Evolutionary conservation across 768 basidiomycete genomes (phyloP), one percentile per base, ranked within the genome.

Genomic region (Dioszegia hungarica): DNA sequence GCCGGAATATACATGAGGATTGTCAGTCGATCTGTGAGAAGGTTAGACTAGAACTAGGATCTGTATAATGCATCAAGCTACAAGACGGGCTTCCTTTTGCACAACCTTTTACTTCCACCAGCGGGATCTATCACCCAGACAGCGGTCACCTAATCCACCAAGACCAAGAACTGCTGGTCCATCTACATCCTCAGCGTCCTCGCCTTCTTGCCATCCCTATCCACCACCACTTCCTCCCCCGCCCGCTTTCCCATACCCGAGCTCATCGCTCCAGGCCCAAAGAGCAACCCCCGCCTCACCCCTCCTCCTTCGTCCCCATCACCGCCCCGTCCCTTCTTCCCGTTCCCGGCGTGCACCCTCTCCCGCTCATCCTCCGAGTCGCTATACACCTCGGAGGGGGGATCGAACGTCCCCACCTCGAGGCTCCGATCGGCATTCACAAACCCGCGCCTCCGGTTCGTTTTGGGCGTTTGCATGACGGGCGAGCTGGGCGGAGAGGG

Each of bases 231-330:
- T 17, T 51, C 49, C 36, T 51, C 49, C 3, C 49, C 36, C 15
- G 36, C 19, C n/a, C 49, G 2, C 37, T 51, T 51, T 17, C 15
- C n/a, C n/a, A n/a, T 34, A 10, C n/a, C n/a, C 6, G 47, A 3
- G 20, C 8, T 14, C 22, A 22, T 19, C 5, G 24, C 4, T 36
- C 4, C 19, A 33, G 56, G 37, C 19, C 44, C 61, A 55, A 66
- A 66, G 3, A 66, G 37, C 49, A 66, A 20, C 8, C 64, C 64
- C 44, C 61, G 44, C 39, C 59, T 38, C 6, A 60, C 59, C 46
- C 59, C 20, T 54, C 50, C 2, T 62, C 64, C 15, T 62, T 61
- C 27, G 56, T 44, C 11, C 28, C 50, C 49, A 22, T 54, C 55
- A 31, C 53, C 51, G 9, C 38, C 43, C 34, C 36, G 31, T 34